Conservation (phyloP, 148 eudicot species). For the Polygonum aviculare region DNA sequence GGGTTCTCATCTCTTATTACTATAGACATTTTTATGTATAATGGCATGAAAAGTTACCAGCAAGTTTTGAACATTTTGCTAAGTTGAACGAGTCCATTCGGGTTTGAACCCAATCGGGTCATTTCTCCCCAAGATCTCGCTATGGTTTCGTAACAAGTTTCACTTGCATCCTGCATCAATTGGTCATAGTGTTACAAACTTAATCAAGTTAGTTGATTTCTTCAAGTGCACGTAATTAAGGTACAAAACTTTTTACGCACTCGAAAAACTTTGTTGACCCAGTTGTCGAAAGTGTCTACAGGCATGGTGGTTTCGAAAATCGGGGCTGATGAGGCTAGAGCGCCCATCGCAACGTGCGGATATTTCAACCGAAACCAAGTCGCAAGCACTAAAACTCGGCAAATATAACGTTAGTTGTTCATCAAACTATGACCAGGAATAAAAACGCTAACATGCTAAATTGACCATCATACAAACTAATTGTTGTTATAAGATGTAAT, state of each 20-base stretch:
- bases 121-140: neutral
- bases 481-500: neutral
- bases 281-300: neutral
- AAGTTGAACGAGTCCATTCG: neutral
- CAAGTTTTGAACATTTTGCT: neutral
- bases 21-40: too few relatives aligned
- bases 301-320: slow-evolving; percentile 20
- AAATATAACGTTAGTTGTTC: neutral
- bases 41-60: neutral
- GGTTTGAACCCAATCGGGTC: neutral
- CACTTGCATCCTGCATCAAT: neutral
- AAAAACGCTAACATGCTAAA: too few relatives aligned
- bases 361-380: slow-evolving; percentile 54
- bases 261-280: slow-evolving; percentile 4
- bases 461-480: too few relatives aligned
- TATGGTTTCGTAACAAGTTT: neutral
- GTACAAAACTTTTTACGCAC: neutral
- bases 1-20: too few relatives aligned
- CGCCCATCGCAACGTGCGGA: slow-evolving; percentile 49
- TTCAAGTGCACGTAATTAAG: neutral
- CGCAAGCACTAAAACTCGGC: slow-evolving; percentile 29
- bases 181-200: neutral
- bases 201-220: too few relatives aligned
- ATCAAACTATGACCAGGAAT: neutral
- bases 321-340: slow-evolving; percentile 54